Conservation (phyloP, 371 early-diverging fungal species). For the Lichtheimia corymbifera region DNA sequence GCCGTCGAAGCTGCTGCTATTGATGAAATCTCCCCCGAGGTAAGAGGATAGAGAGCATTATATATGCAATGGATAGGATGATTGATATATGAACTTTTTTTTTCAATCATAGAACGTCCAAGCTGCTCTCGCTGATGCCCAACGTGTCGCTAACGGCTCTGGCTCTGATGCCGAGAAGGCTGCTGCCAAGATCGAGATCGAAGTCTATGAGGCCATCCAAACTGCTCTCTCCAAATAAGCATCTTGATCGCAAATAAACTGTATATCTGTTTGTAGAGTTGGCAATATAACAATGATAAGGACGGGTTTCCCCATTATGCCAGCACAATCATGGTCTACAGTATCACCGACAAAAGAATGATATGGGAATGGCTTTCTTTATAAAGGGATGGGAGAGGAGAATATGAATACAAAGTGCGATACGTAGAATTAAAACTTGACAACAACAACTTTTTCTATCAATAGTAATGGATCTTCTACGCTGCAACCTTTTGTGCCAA, state of each 20-base stretch:
- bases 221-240: conserved; percentile 56
- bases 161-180: conserved; percentile 81
- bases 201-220: conserved; percentile 88
- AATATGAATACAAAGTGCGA: too few relatives aligned
- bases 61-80: background rate
- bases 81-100: conserved; percentile 11
- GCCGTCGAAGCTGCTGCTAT: conserved; percentile 94
- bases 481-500: conserved; percentile 51
- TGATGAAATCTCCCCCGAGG: conserved; percentile 83
- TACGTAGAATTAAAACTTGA: too few relatives aligned
- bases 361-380: too few relatives aligned
- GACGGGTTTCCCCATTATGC: too few relatives aligned
- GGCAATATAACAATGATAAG: too few relatives aligned
- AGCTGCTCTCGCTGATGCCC: conserved; percentile 83
- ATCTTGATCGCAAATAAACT: background rate
- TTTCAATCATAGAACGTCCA: conserved; percentile 64
- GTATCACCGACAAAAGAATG: too few relatives aligned
- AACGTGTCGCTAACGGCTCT: conserved; percentile 60
- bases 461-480: conserved; percentile 4
- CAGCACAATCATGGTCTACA: too few relatives aligned
- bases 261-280: too few relatives aligned
- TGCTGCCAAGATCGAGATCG: conserved; percentile 85
- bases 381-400: too few relatives aligned
- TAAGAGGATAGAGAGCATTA: conserved; percentile 18
- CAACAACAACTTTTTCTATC: too few relatives aligned